Percentiles rank a stretch among this genome's conserved stretches.
These are phyloP conservation scores for Lichtheimia ornata DNA, from an alignment of 371 early-diverging fungal species.

Conservation along the genomic window DNA sequence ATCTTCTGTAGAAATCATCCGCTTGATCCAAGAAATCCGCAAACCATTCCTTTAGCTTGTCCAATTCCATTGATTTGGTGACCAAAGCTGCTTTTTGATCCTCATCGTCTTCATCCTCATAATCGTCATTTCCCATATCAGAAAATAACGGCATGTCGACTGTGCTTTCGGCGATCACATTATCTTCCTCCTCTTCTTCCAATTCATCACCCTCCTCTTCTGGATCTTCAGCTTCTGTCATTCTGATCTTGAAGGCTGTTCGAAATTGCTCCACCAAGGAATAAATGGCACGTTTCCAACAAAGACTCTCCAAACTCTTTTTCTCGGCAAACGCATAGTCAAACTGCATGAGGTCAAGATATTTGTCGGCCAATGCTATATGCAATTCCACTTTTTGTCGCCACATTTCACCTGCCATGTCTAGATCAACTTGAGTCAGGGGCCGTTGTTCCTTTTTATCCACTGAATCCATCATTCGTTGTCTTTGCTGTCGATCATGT, in stretches of 20 bases:
- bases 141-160: conserved; percentile 12
- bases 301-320: conserved; percentile 62
- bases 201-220: conserved; percentile 4
- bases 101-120: conserved; percentile 6
- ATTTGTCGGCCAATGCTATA: conserved; percentile 44
- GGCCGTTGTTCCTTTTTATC: neutral
- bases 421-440: conserved; percentile 23
- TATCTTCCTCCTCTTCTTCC: conserved; percentile 22
- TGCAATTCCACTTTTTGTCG: conserved; percentile 41
- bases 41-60: conserved; percentile 15
- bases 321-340: conserved; percentile 59
- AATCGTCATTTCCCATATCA: conserved; percentile 16
- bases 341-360: conserved; percentile 48
- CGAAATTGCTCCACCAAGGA: conserved; percentile 63
- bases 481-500: conserved; percentile 3
- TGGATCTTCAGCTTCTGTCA: neutral
- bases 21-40: conserved; percentile 34
- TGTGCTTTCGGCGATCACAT: conserved; percentile 7
- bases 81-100: conserved; percentile 13
- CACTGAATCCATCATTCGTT: neutral
- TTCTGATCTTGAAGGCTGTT: conserved; percentile 37
- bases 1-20: conserved; percentile 47
- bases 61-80: conserved; percentile 12
- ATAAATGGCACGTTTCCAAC: conserved; percentile 69
- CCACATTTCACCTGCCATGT: conserved; percentile 27